phyloP scores from a whole-genome alignment of 441 rosid species.

The Pelargonium australe region DNA sequence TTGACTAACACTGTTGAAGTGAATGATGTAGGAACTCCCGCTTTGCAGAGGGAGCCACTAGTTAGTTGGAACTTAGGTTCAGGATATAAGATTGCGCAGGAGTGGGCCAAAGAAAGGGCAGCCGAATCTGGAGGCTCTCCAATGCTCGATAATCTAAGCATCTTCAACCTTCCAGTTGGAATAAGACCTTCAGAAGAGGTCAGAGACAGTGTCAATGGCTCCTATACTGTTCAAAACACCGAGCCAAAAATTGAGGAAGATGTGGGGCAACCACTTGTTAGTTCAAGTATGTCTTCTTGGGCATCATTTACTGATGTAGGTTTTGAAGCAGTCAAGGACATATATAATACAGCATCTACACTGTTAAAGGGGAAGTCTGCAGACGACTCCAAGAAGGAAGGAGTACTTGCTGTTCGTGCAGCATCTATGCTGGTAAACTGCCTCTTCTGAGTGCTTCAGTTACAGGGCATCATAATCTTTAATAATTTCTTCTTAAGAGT shows the following conservation, averaged over 20 bases:
- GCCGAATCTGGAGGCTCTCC: constrained; percentile 44
- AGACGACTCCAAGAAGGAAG: constrained; percentile 59
- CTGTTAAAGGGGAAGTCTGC: constrained; percentile 47
- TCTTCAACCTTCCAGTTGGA: constrained; percentile 81
- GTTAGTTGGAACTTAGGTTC: constrained; percentile 60
- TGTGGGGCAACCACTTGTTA: constrained; percentile 30
- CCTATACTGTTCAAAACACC: constrained; percentile 23
- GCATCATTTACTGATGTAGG: constrained; percentile 37
- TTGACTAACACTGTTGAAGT: constrained; percentile 14
- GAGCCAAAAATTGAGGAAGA: constrained; percentile 35
- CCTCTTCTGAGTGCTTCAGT: constrained; percentile 7
- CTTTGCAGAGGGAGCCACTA: constrained; percentile 59
- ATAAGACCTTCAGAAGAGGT: constrained; percentile 54
- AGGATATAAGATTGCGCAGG: constrained; percentile 58
- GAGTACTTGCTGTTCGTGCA: constrained; percentile 75
- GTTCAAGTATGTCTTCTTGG: constrained; percentile 37
- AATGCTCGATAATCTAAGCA: constrained; percentile 45
- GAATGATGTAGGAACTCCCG: constrained; percentile 42
- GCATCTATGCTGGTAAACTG: constrained; percentile 89
- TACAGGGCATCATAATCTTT: background rate
- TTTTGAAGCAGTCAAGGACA: constrained; percentile 45
- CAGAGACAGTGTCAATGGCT: constrained; percentile 27
- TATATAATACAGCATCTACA: constrained; percentile 48
- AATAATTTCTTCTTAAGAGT: background rate
- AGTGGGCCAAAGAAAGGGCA: constrained; percentile 65